A percentile compares a stretch with the other conserved stretches of the same genome.
phyloP scores from a whole-genome alignment of 2,329 filamentous ascomycete species.

The Ceratocystis alfenasii region DNA sequence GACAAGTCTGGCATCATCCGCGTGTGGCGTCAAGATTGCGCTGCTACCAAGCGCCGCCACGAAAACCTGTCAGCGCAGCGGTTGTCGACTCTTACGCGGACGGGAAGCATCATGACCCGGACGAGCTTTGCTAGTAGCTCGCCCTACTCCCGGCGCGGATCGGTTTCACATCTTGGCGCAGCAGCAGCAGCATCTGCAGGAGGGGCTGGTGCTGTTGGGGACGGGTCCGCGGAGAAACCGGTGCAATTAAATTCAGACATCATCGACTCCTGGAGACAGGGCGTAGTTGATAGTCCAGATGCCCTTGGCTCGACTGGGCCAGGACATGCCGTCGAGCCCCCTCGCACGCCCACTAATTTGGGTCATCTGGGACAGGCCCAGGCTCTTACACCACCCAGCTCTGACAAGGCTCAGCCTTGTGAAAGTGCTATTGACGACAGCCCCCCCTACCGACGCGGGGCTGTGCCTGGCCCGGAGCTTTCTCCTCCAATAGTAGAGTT shows the following conservation, averaged over 20 bases:
- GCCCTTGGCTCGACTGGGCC: slow-evolving; percentile 25
- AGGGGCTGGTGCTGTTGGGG: slow-evolving; percentile 22
- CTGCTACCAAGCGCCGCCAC: slow-evolving; percentile 61
- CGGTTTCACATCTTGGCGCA: slow-evolving; percentile 32
- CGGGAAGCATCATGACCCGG: slow-evolving; percentile 44
- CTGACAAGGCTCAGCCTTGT: slow-evolving; percentile 2
- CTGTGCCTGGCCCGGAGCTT: neutral
- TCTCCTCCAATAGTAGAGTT: neutral
- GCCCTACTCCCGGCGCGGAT: slow-evolving; percentile 41
- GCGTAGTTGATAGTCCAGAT: slow-evolving; percentile 32
- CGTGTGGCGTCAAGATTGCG: slow-evolving; percentile 90
- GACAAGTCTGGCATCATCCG: slow-evolving; percentile 84
- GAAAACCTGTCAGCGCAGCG: slow-evolving; percentile 70
- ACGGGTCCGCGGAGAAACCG: neutral
- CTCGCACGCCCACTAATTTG: neutral
- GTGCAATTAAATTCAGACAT: slow-evolving; percentile 48
- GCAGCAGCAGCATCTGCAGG: slow-evolving; percentile 24
- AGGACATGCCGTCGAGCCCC: slow-evolving; percentile 27
- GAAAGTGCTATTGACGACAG: neutral
- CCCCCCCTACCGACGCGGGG: neutral
- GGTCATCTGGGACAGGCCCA: slow-evolving; percentile 1
- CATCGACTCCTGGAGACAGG: slow-evolving; percentile 79
- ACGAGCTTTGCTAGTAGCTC: slow-evolving; percentile 39
- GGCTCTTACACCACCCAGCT: slow-evolving; percentile 7
- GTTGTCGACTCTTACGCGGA: slow-evolving; percentile 53